phyloP scores from a whole-genome alignment of 768 basidiomycete genomes.

The Suillus paluster region DNA sequence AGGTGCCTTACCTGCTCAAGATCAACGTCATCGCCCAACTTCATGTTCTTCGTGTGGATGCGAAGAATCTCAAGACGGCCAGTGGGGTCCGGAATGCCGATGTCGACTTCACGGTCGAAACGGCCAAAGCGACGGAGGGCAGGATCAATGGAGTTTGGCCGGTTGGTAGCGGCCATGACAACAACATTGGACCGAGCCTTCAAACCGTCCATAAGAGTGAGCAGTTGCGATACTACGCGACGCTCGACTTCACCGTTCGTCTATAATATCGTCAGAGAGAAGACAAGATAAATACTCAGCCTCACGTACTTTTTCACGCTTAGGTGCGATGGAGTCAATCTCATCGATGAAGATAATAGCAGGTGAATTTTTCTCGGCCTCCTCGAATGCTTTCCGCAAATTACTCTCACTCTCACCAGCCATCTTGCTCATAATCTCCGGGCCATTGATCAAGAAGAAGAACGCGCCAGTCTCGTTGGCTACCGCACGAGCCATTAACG shows the following conservation, averaged over 20 bases:
- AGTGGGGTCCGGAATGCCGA: conserved; percentile 98
- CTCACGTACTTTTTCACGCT: conserved; percentile 90
- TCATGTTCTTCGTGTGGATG: conserved; percentile 99
- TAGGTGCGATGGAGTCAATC: conserved; percentile 98
- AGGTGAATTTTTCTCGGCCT: conserved; percentile 99
- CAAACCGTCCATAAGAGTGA: conserved; percentile 98
- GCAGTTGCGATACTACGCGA: conserved; percentile 96
- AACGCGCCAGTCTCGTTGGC: conserved; percentile 99
- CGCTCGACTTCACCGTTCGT: conserved; percentile 99
- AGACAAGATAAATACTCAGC: background rate
- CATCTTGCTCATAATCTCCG: conserved; percentile 99
- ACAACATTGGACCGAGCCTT: conserved; percentile 99
- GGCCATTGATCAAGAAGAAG: conserved; percentile 99
- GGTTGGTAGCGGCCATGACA: conserved; percentile 99
- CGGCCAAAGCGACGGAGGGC: conserved; percentile 98
- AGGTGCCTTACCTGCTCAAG: conserved; percentile 74
- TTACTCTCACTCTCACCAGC: conserved; percentile 98
- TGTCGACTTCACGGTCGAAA: conserved; percentile 99
- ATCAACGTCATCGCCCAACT: conserved; percentile 94
- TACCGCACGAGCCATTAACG: conserved; percentile 98
- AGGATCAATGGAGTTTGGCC: conserved; percentile 99
- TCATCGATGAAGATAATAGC: conserved; percentile 99
- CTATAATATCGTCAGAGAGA: conserved; percentile 42
- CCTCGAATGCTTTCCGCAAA: conserved; percentile 97
- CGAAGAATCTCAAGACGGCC: conserved; percentile 98